Evolutionary conservation across 371 early-diverging fungal species (phyloP), one percentile per base, ranked within the genome.

Genomic region (Mucor saturninus): DNA sequence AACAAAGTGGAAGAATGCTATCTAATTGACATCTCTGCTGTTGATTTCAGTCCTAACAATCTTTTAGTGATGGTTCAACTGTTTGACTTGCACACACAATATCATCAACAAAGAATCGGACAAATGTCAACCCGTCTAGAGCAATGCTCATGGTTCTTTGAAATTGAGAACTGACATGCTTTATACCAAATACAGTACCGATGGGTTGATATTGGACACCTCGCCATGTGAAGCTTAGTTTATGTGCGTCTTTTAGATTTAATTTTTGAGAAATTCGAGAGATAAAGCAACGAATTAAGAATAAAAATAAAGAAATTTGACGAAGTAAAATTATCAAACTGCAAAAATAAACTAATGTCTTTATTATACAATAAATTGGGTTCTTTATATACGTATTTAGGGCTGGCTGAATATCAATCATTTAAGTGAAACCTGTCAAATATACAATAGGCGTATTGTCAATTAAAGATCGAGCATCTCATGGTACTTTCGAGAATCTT

Each of bases 91-190:
- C 38, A 4, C 51, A 40, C 7, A 59, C 40, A 29, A 66, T 61
- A 37, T 66, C 61, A 56, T 66, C 66, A 21, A 66, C 54, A 43
- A 61, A 66, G 8, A 14, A 26, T 35, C 26, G 8, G 26, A 29
- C 59, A 39, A 29, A 59, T 2, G 61, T 37, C 21, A 54, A 15
- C 32, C 60, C 55, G 1, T 46, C 56, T 1, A 61, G 45, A 6
- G 45, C 35, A 2, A 31, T 49, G 50, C 28, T 60, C 32, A 51
- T 56, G 8, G 51, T 35, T 37, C 60, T 4, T 10, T 67, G 62
- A n/a, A 53, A 32, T 29, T 14, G 14, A 2, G 49, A 38, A 31
- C 51, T 5, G 2, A 61, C 31, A 58, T 29, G 54, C 7, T 42
- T 42, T 11, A 67, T 32, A 14, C 67, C 62, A 42, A 67, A 61